Percentiles rank a stretch among this genome's conserved stretches.
Conservation (phyloP, 2,329 filamentous ascomycete genomes). For the Colletotrichum liaoningense region DNA sequence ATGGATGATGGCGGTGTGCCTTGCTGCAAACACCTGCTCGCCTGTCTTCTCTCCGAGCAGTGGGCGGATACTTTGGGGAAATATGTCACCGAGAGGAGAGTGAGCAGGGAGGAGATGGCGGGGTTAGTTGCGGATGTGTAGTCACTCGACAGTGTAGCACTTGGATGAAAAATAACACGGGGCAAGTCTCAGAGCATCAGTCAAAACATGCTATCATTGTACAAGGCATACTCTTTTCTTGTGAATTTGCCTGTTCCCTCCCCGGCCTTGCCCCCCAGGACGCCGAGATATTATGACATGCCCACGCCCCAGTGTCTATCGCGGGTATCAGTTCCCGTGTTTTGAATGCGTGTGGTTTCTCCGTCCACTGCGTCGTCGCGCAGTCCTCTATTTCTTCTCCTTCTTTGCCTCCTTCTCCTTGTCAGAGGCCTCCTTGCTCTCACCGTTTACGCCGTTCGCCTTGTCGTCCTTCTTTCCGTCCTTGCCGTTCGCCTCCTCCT, state of each 20-base stretch:
- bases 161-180: background rate
- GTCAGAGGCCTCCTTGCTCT: conserved; percentile 59
- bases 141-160: background rate
- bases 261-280: conserved; percentile 29
- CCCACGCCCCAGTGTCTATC: conserved; percentile 33
- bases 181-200: conserved; percentile 1
- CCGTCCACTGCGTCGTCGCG: conserved; percentile 8
- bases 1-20: conserved; percentile 53
- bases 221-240: conserved; percentile 34
- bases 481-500: conserved; percentile 72
- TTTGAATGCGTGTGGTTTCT: conserved; percentile 9
- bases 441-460: conserved; percentile 51
- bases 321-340: conserved; percentile 32
- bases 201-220: conserved; percentile 35
- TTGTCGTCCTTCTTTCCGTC: conserved; percentile 67
- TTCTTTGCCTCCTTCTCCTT: conserved; percentile 66
- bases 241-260: conserved; percentile 24
- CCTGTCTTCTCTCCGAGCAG: conserved; percentile 79
- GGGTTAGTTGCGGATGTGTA: conserved; percentile 69
- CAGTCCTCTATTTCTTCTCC: conserved; percentile 53
- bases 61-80: conserved; percentile 68
- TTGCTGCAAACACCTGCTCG: conserved; percentile 90
- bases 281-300: conserved; percentile 37
- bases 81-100: conserved; percentile 65
- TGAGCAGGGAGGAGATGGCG: conserved; percentile 76